Base-by-base conservation (phyloP, 768 basidiomycete genomes). In the Macrolepiota albuminosa region DNA sequence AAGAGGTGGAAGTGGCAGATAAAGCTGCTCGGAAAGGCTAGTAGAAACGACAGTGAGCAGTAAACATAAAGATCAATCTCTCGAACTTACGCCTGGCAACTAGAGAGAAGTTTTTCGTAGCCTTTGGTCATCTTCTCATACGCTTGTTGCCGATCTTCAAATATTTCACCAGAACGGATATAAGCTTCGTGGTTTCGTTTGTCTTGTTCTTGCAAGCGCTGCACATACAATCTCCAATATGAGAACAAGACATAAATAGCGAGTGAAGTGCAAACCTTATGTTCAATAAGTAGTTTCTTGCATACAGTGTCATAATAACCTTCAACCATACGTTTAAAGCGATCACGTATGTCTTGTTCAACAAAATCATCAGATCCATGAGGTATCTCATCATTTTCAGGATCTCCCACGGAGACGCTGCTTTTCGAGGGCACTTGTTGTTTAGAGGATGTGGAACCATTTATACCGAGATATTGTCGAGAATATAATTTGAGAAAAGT, bases 121-220 rank as follows among this genome's bases (percentile, higher is more conserved):
- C 86, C 83, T 73, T 91, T 94, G 42, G 94, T 95, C 92, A 98
- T 97, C 76, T 93, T 95, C 77, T 99, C 97, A 70, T 99, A 99
- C 10, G 92, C 94, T 72, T 98, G 95, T 71, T 98, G 96, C 37
- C 97, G 85, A 71, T 99, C 97, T 69, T 99, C 97, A 66, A 99
- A 99, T 63, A 99, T 98, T 73, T 99, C 96, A 31, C 97, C 97
- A 3, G 95, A 98, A 36, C 95, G 93, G 65, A 99, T 98, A 70
- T 99, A 99, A 59, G 97, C 97, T 77, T 99, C 97, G 70, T 98
- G 96, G 67, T 99, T 99, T 54, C 90, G 83, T 63, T 88, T 88
- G 72, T 98, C 97, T 75, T 97, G 95, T 64, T 97, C 94, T 87
- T 98, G 94, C 49, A 99, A 79, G 51, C 89, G 87, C 96, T 98